A percentile compares a stretch with the other conserved stretches of the same genome.
Evolutionary conservation across 108 stramenopile genomes (phyloP).

Genomic region (Skeletonema potamos): DNA sequence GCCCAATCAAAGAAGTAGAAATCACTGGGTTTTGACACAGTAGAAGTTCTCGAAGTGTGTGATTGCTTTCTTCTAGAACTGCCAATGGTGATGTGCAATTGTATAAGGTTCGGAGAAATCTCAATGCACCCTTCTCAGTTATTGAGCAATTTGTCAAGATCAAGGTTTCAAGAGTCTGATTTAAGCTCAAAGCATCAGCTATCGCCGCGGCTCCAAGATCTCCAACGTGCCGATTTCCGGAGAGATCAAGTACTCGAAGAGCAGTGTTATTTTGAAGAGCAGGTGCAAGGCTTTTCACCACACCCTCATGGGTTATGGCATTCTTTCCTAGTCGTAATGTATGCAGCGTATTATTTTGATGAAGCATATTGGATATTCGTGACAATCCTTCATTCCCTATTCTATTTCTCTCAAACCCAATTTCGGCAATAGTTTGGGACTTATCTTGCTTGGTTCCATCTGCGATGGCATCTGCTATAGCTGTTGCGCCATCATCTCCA

Average conservation of each 20-base stretch:
- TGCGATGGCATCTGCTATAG: constrained; percentile 17
- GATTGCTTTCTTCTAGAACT: constrained; percentile 17
- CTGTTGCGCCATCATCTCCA: constrained; percentile 14
- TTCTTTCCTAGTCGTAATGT: constrained; percentile 23
- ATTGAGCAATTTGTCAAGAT: constrained; percentile 23
- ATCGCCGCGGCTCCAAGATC: constrained; percentile 10
- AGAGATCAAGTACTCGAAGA: constrained; percentile 16
- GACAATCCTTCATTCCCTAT: constrained; percentile 13
- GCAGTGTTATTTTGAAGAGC: constrained; percentile 13
- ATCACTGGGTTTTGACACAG: constrained; percentile 7
- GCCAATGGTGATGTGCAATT: constrained; percentile 1
- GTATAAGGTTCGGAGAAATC: constrained; percentile 14
- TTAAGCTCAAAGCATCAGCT: not conserved
- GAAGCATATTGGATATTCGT: constrained; percentile 9
- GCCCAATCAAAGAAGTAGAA: not conserved
- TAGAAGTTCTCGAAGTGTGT: constrained; percentile 10
- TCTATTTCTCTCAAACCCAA: constrained; percentile 21
- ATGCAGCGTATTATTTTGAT: constrained; percentile 8
- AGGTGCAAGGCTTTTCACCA: not conserved
- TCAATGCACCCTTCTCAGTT: constrained; percentile 3
- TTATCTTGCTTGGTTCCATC: not conserved
- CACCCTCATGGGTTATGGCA: constrained; percentile 1
- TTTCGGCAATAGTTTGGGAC: constrained; percentile 5
- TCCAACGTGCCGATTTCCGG: constrained; percentile 13
- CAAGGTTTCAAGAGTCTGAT: constrained; percentile 13